These are phyloP conservation scores for Lunasporangiospora selenospora DNA, from an alignment of 192 early-diverging fungal species.

Conservation along the genomic window DNA sequence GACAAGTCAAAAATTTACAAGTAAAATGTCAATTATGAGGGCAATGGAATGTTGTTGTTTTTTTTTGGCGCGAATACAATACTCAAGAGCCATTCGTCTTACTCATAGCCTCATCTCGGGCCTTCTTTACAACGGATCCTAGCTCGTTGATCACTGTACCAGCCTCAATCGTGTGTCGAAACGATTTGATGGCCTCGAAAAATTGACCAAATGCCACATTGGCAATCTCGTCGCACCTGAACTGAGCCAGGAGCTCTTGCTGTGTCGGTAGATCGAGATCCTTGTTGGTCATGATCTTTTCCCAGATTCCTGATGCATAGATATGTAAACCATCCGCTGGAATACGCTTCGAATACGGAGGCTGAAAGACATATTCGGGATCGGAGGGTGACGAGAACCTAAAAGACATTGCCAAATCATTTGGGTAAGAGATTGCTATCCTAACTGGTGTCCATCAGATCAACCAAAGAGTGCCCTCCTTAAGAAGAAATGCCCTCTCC, in stretches of 20 bases:
- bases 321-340: conserved; percentile 96
- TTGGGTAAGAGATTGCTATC: too few relatives aligned
- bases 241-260: conserved; percentile 98
- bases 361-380: conserved; percentile 84
- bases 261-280: conserved; percentile 98
- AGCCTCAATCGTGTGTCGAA: conserved; percentile 73
- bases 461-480: too few relatives aligned
- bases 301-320: conserved; percentile 92
- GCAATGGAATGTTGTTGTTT: conserved; percentile 6
- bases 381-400: conserved; percentile 74
- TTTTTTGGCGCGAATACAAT: not conserved
- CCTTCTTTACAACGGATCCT: conserved; percentile 66
- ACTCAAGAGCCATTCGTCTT: not conserved
- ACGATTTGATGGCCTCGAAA: conserved; percentile 56
- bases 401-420: not conserved
- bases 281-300: conserved; percentile 86
- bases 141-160: conserved; percentile 80
- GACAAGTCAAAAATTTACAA: not conserved
- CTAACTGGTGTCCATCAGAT: too few relatives aligned
- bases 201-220: conserved; percentile 75
- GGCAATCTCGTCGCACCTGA: conserved; percentile 97
- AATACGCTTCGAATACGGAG: conserved; percentile 86
- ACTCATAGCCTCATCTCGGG: conserved; percentile 61
- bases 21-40: too few relatives aligned
- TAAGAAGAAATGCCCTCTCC: too few relatives aligned